Percentiles rank a stretch among this genome's conserved stretches.
phyloP scores from a whole-genome alignment of 352 stramenopile species.

The Hyaloperonospora arabidopsidis region DNA sequence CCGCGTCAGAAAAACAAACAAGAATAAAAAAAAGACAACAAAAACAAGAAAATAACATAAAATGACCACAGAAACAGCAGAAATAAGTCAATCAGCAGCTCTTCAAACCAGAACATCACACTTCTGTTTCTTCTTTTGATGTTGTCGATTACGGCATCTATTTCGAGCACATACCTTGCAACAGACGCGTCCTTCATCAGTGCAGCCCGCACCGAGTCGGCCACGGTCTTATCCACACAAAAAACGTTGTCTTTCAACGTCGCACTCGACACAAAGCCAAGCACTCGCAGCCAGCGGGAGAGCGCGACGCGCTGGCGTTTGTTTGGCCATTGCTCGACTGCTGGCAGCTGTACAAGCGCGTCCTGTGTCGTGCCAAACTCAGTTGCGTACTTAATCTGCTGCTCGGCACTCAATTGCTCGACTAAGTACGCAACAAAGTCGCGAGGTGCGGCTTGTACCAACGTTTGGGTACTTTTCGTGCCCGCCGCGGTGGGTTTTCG shows the following conservation, averaged over 20 bases:
- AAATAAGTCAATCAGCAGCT: no score
- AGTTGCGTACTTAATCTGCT: slow-evolving; percentile 38
- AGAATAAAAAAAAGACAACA: no score
- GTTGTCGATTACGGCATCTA: not conserved
- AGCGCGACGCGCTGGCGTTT: slow-evolving; percentile 22
- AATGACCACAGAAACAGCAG: no score
- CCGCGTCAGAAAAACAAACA: no score
- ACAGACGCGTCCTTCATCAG: slow-evolving; percentile 27
- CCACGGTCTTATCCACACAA: slow-evolving; percentile 50
- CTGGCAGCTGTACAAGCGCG: slow-evolving; percentile 43
- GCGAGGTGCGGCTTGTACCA: slow-evolving; percentile 36
- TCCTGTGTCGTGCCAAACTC: slow-evolving; percentile 54
- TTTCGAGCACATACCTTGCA: slow-evolving; percentile 10
- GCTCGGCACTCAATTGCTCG: slow-evolving; percentile 36
- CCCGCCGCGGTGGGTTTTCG: slow-evolving; percentile 5
- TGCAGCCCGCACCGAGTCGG: slow-evolving; percentile 48
- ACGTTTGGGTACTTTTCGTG: slow-evolving; percentile 32
- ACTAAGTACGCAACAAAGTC: slow-evolving; percentile 51
- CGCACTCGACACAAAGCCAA: slow-evolving; percentile 46
- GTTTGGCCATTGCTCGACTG: slow-evolving; percentile 18
- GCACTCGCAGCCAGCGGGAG: slow-evolving; percentile 33
- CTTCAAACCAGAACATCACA: no score
- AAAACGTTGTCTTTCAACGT: slow-evolving; percentile 33
- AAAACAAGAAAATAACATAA: no score
- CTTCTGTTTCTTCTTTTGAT: no score